phyloP scores from a whole-genome alignment of 1,284 basidiomycete genomes.

The Boletus austroedulis region DNA sequence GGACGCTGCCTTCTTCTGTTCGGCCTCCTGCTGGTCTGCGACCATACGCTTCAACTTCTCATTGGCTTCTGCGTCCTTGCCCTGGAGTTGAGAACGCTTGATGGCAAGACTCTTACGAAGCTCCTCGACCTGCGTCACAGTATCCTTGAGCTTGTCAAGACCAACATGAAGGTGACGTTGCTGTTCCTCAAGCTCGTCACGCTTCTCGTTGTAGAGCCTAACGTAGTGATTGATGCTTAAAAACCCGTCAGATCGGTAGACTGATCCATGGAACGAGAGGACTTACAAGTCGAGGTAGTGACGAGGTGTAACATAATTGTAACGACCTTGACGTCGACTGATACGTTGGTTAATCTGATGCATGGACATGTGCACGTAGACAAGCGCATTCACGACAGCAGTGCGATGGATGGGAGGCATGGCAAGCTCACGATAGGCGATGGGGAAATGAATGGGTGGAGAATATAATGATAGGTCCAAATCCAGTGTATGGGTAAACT shows the following conservation, averaged over 20 bases:
- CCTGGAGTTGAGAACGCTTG: conserved; percentile 89
- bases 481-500: conserved; percentile 90
- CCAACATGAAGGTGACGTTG: conserved; percentile 98
- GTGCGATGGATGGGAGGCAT: conserved; percentile 82
- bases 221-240: conserved; percentile 95
- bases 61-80: conserved; percentile 94
- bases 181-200: conserved; percentile 98
- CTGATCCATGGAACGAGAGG: conserved; percentile 8
- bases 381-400: conserved; percentile 91
- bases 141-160: conserved; percentile 94
- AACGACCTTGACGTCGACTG: conserved; percentile 87
- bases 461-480: conserved; percentile 80
- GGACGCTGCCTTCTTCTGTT: conserved; percentile 95
- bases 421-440: conserved; percentile 79
- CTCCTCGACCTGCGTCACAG: conserved; percentile 95
- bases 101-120: conserved; percentile 92
- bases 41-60: conserved; percentile 99
- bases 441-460: conserved; percentile 80
- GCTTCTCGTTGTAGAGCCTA: conserved; percentile 93
- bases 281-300: conserved; percentile 98
- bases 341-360: conserved; percentile 88
- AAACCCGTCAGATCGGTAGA: conserved; percentile 10
- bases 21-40: conserved; percentile 96
- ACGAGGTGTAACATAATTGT: conserved; percentile 96
- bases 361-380: conserved; percentile 89